Evolutionary conservation across 345 rosid genomes (phyloP).

Genomic region (Corchorus olitorius): DNA sequence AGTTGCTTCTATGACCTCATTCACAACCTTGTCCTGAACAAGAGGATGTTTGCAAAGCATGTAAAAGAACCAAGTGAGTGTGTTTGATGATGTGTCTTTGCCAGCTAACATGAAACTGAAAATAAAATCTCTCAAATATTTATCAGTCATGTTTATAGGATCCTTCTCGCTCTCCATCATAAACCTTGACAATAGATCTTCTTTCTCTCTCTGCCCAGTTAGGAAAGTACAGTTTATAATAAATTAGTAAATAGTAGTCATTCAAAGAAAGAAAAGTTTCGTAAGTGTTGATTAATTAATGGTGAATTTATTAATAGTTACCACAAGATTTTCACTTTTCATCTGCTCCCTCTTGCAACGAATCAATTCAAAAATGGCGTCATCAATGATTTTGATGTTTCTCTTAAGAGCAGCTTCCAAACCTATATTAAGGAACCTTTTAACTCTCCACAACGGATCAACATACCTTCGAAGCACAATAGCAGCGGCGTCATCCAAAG

Average conservation of each 20-base stretch:
- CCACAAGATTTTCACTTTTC: not conserved
- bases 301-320: conserved; percentile 15
- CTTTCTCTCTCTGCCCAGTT: conserved; percentile 23
- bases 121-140: conserved; percentile 31
- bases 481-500: conserved; percentile 19
- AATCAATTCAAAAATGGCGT: conserved; percentile 24
- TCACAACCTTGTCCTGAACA: conserved; percentile 23
- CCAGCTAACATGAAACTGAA: conserved; percentile 32
- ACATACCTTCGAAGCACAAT: conserved; percentile 12
- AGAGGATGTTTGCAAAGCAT: conserved; percentile 33
- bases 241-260: not conserved
- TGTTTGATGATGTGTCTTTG: conserved; percentile 28
- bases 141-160: conserved; percentile 16
- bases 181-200: conserved; percentile 35
- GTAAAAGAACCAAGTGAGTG: conserved; percentile 35
- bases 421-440: conserved; percentile 32
- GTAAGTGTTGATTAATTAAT: not conserved
- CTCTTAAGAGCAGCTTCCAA: conserved; percentile 23
- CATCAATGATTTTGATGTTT: conserved; percentile 22
- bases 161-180: conserved; percentile 21
- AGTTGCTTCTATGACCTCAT: conserved; percentile 28
- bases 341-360: conserved; percentile 21
- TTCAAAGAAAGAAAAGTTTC: not conserved
- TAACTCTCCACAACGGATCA: conserved; percentile 28
- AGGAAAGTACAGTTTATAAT: not conserved